phyloP scores from a whole-genome alignment of 352 stramenopile species.

The Albugo candida region DNA sequence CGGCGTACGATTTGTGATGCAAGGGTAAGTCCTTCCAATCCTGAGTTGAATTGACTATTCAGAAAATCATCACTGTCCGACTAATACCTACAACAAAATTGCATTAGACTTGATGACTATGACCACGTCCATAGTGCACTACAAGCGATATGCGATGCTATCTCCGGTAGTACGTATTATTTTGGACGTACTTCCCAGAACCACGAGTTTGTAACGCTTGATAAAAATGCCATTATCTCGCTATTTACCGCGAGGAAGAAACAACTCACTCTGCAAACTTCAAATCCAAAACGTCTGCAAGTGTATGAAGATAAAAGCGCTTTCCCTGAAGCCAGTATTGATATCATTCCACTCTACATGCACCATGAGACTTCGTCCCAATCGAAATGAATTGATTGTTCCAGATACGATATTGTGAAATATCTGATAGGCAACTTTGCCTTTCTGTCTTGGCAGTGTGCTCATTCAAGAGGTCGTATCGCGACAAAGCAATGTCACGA shows the following conservation, averaged over 20 bases:
- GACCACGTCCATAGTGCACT: background rate
- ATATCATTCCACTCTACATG: conserved; percentile 79
- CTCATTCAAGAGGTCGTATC: conserved; percentile 34
- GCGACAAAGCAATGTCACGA: conserved; percentile 26
- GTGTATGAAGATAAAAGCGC: conserved; percentile 41
- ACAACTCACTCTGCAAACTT: conserved; percentile 48
- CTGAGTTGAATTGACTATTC: conserved; percentile 74
- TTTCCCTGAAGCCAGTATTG: conserved; percentile 63
- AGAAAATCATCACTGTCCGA: conserved; percentile 70
- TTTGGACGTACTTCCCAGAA: conserved; percentile 74
- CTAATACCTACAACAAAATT: conserved; percentile 34
- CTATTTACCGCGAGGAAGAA: conserved; percentile 1
- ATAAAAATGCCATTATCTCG: conserved; percentile 2
- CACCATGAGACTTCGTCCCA: conserved; percentile 32
- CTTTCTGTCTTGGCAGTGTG: conserved; percentile 20
- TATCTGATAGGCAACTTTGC: conserved; percentile 46
- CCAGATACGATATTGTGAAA: conserved; percentile 55
- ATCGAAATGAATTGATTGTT: conserved; percentile 69
- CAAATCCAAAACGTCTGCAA: conserved; percentile 31
- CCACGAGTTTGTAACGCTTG: conserved; percentile 66
- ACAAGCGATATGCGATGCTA: background rate
- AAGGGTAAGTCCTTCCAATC: conserved; percentile 53
- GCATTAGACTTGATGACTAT: background rate
- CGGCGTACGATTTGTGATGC: conserved; percentile 68
- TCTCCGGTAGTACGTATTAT: conserved; percentile 24